Conservation (phyloP, 805 yeast species). For the Dipodascopsis tothii region DNA sequence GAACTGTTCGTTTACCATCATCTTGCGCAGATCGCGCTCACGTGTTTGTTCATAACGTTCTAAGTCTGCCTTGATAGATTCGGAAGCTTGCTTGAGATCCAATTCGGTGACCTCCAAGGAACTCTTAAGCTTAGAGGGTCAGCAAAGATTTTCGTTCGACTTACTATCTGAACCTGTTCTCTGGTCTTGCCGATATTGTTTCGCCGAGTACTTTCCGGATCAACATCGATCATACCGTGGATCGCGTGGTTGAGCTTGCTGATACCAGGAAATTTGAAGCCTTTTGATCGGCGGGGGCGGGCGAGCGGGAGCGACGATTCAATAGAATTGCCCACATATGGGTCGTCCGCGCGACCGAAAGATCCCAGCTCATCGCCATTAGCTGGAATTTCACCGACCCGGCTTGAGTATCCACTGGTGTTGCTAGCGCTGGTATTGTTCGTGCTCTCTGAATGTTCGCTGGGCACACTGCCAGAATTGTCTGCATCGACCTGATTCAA, state of each 20-base stretch:
- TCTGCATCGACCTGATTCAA: neutral
- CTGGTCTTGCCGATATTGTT: conserved; percentile 40
- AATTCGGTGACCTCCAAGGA: conserved; percentile 47
- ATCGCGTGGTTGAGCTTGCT: conserved; percentile 44
- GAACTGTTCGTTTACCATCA: conserved; percentile 32
- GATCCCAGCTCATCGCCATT: conserved; percentile 3
- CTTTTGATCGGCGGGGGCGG: conserved; percentile 29
- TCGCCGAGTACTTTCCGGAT: conserved; percentile 57
- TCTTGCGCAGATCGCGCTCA: conserved; percentile 45
- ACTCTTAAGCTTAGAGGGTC: conserved; percentile 30
- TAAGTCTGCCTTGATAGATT: conserved; percentile 38
- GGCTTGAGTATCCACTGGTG: neutral
- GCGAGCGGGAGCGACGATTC: conserved; percentile 5
- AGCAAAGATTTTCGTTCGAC: neutral
- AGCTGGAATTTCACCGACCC: too few species aligned
- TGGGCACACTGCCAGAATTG: too few species aligned
- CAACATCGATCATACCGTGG: conserved; percentile 58
- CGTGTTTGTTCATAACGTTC: conserved; percentile 43
- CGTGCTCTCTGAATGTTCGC: conserved; percentile 4
- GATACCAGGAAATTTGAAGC: conserved; percentile 50
- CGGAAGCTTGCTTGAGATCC: conserved; percentile 46
- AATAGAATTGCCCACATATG: conserved; percentile 25
- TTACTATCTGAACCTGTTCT: conserved; percentile 35
- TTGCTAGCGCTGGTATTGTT: neutral
- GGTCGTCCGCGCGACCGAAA: conserved; percentile 7